These are phyloP conservation scores for Penicillium sp. DNA, from an alignment of 2,329 filamentous ascomycete species.

Conservation along the genomic window DNA sequence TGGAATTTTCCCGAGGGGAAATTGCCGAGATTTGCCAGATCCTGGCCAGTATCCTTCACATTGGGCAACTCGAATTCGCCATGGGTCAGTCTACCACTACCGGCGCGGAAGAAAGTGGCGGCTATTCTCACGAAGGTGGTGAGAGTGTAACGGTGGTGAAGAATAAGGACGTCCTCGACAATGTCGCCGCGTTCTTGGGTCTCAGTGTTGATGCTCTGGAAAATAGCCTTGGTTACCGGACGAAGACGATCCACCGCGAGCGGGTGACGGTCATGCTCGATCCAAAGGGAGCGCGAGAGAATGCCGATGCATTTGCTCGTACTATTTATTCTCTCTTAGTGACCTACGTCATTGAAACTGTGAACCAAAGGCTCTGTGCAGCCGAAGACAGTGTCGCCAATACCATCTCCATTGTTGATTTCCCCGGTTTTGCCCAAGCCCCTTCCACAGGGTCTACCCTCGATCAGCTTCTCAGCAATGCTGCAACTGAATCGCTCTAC, in stretches of 20 bases:
- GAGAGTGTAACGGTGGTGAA: conserved; percentile 82
- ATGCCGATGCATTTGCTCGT: conserved; percentile 89
- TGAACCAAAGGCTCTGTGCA: conserved; percentile 87
- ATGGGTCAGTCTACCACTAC: conserved; percentile 75
- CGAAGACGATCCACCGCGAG: conserved; percentile 92
- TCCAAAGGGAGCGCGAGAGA: conserved; percentile 80
- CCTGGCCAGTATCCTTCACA: conserved; percentile 89
- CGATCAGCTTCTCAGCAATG: conserved; percentile 92
- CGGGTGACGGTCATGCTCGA: conserved; percentile 99
- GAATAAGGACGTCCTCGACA: conserved; percentile 84
- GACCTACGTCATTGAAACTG: conserved; percentile 86
- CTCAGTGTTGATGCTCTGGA: conserved; percentile 79
- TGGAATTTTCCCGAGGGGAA: conserved; percentile 89
- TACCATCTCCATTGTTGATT: conserved; percentile 92
- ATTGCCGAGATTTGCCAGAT: conserved; percentile 97
- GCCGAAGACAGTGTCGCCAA: conserved; percentile 85
- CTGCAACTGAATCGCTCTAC: conserved; percentile 86
- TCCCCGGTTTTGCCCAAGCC: conserved; percentile 88
- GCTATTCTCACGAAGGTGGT: conserved; percentile 91
- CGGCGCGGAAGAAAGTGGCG: conserved; percentile 85
- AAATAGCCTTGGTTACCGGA: conserved; percentile 88
- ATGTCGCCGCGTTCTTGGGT: conserved; percentile 91
- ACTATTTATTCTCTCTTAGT: conserved; percentile 93
- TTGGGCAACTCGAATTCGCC: conserved; percentile 93
- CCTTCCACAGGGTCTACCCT: conserved; percentile 78